phyloP scores from a whole-genome alignment of 257 asterid species.

The Gentiana macrophylla region DNA sequence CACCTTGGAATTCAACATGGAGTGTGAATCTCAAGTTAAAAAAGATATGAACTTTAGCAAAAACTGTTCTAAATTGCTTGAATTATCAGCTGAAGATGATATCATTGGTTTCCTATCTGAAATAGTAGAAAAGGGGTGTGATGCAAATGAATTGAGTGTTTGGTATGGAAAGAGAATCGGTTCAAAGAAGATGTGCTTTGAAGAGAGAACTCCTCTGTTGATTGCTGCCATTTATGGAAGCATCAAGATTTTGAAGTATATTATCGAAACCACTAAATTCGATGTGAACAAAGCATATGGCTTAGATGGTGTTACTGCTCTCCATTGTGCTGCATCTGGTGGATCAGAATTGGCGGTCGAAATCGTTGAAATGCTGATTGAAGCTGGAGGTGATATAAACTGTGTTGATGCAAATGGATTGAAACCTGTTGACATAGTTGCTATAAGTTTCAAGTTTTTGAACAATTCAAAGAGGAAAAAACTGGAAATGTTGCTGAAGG shows the following conservation, averaged over 20 bases:
- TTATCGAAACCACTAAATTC: conserved; percentile 34
- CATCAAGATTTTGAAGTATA: conserved; percentile 40
- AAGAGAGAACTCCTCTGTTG: conserved; percentile 68
- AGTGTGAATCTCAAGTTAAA: conserved; percentile 19
- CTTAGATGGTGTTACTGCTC: conserved; percentile 71
- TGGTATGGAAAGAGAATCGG: conserved; percentile 77
- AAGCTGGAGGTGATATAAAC: conserved; percentile 36
- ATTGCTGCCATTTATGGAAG: conserved; percentile 79
- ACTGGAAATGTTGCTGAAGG: conserved; percentile 58
- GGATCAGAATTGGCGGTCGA: conserved; percentile 44
- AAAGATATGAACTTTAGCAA: conserved; percentile 11
- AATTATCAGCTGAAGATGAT: conserved; percentile 67
- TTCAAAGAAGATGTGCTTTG: conserved; percentile 60
- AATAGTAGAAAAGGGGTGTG: conserved; percentile 47
- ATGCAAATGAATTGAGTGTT: conserved; percentile 43
- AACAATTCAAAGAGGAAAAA: conserved; percentile 29
- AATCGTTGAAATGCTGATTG: conserved; percentile 42
- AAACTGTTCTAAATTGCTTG: conserved; percentile 60
- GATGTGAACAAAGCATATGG: conserved; percentile 68
- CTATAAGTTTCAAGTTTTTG: conserved; percentile 27
- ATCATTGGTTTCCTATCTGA: conserved; percentile 38
- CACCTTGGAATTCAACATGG: conserved; percentile 38
- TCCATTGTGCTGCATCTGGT: conserved; percentile 81
- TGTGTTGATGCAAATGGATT: conserved; percentile 48
- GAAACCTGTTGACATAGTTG: conserved; percentile 52